Conservation (phyloP, 441 rosid species). For the Corymbia citriodora region DNA sequence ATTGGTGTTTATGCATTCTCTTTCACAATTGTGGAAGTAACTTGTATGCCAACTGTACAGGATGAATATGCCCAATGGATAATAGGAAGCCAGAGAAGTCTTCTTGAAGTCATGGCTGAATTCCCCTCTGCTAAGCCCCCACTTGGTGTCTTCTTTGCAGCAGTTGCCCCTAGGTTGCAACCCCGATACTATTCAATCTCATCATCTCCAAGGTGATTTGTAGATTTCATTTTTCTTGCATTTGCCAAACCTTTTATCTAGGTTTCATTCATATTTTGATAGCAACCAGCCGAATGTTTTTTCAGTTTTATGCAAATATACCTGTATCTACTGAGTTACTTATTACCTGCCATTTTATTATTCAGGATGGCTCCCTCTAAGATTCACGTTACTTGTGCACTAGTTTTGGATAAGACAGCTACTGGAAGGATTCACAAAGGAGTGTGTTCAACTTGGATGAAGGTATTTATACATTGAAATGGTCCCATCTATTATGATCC, state of each 20-base stretch:
- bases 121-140: slow-evolving; percentile 88
- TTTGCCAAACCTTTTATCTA: neutral
- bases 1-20: neutral
- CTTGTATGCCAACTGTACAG: slow-evolving; percentile 21
- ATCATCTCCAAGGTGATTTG: slow-evolving; percentile 74
- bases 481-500: neutral
- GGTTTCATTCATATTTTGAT: neutral
- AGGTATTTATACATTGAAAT: slow-evolving; percentile 34
- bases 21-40: neutral
- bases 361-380: slow-evolving; percentile 60
- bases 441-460: slow-evolving; percentile 94
- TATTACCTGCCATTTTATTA: neutral
- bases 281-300: neutral
- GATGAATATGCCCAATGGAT: slow-evolving; percentile 83
- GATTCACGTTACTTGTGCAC: slow-evolving; percentile 83
- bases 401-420: slow-evolving; percentile 74
- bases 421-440: slow-evolving; percentile 90
- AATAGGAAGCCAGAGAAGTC: slow-evolving; percentile 85
- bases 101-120: slow-evolving; percentile 88
- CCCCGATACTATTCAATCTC: slow-evolving; percentile 96
- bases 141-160: slow-evolving; percentile 88
- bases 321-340: neutral
- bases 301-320: neutral
- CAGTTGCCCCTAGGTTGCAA: slow-evolving; percentile 82
- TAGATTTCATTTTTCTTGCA: neutral